A percentile compares a stretch with the other conserved stretches of the same genome.
Evolutionary conservation across 768 basidiomycete genomes (phyloP).

Genomic region (Kwoniella europaea): DNA sequence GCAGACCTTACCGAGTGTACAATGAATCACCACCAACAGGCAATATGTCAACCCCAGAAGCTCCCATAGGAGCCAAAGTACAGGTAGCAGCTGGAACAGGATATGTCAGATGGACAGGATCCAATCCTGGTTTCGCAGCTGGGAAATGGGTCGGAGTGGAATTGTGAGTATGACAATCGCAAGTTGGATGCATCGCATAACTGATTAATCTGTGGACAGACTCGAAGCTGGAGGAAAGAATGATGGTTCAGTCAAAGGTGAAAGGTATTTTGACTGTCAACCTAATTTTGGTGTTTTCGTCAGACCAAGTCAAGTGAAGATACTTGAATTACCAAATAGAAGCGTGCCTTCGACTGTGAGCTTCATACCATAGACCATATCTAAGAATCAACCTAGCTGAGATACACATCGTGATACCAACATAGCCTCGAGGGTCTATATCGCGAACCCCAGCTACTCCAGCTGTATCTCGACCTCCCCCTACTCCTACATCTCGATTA

Average conservation of each 20-base stretch:
- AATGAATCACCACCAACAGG: slow-evolving; percentile 7
- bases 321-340: slow-evolving; percentile 60
- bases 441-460: slow-evolving; percentile 32
- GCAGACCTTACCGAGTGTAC: background rate
- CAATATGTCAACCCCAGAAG: slow-evolving; percentile 48
- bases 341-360: slow-evolving; percentile 20
- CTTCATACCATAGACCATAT: no score
- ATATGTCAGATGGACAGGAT: slow-evolving; percentile 80
- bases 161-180: slow-evolving; percentile 61
- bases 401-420: background rate
- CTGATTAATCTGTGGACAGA: slow-evolving; percentile 26
- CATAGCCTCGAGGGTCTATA: slow-evolving; percentile 23
- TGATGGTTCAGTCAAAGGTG: slow-evolving; percentile 82
- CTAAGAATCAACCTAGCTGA: background rate
- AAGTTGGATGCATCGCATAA: slow-evolving; percentile 42
- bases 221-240: slow-evolving; percentile 83
- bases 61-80: slow-evolving; percentile 73
- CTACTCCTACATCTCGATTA: slow-evolving; percentile 32
- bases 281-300: slow-evolving; percentile 84
- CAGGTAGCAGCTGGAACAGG: slow-evolving; percentile 80
- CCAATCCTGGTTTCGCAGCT: slow-evolving; percentile 74
- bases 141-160: slow-evolving; percentile 98
- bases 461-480: slow-evolving; percentile 20
- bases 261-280: slow-evolving; percentile 80
- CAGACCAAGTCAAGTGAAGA: slow-evolving; percentile 78